phyloP scores from a whole-genome alignment of 129 eudicot genomes.

The Pseudognaphalium luteoalbum region DNA sequence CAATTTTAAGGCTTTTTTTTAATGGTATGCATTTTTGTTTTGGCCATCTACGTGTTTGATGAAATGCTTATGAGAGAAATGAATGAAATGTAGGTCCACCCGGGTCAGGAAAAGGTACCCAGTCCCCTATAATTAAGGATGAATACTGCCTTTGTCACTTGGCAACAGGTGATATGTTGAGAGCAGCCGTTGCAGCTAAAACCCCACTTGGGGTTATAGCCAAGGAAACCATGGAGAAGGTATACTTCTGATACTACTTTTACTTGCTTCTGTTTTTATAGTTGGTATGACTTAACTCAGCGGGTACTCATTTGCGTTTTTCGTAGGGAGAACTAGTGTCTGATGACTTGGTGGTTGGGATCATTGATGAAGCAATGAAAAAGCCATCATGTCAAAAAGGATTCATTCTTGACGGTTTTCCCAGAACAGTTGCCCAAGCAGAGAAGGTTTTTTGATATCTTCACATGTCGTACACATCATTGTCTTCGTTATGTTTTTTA shows the following conservation, averaged over 20 bases:
- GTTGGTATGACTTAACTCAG: background rate
- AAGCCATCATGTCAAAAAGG: slow-evolving; percentile 94
- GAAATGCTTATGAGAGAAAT: slow-evolving; percentile 8
- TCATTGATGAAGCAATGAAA: slow-evolving; percentile 86
- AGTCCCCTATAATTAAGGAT: slow-evolving; percentile 88
- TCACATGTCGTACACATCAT: background rate
- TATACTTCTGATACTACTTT: slow-evolving; percentile 3
- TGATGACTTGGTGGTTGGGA: slow-evolving; percentile 91
- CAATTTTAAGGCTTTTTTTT: background rate
- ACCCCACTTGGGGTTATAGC: slow-evolving; percentile 89
- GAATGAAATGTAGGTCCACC: slow-evolving; percentile 77
- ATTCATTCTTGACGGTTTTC: slow-evolving; percentile 92
- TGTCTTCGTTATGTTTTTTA: background rate
- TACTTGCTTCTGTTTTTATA: background rate
- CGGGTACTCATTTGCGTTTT: slow-evolving; percentile 1
- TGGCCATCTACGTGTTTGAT: background rate
- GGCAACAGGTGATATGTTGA: slow-evolving; percentile 97
- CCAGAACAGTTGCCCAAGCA: slow-evolving; percentile 86
- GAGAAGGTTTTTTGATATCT: slow-evolving; percentile 49
- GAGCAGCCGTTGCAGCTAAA: slow-evolving; percentile 92
- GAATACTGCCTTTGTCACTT: slow-evolving; percentile 90
- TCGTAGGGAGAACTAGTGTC: slow-evolving; percentile 86
- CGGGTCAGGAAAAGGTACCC: slow-evolving; percentile 94
- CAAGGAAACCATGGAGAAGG: slow-evolving; percentile 97
- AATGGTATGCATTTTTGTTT: too few relatives aligned